phyloP scores from a whole-genome alignment of 805 yeast genomes.

The Pichia eremophila region DNA sequence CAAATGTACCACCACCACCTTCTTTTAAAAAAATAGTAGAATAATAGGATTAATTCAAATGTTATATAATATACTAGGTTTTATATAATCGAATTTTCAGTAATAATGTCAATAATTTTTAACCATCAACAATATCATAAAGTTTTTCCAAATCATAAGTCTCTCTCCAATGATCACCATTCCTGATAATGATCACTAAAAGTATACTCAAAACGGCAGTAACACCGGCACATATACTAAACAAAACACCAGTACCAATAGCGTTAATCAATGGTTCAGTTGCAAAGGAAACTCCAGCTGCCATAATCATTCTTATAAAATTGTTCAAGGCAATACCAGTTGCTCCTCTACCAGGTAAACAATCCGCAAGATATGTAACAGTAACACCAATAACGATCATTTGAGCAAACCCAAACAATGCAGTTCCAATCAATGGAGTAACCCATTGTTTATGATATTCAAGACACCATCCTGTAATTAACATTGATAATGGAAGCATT shows the following conservation, averaged over 20 bases:
- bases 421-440: slow-evolving; percentile 72
- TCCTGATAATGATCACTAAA: slow-evolving; percentile 39
- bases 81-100: too few species aligned
- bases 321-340: slow-evolving; percentile 83
- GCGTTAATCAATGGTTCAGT: slow-evolving; percentile 62
- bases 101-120: too few species aligned
- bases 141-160: slow-evolving; percentile 47
- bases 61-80: too few species aligned
- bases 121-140: slow-evolving; percentile 39
- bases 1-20: slow-evolving; percentile 8
- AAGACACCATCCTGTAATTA: slow-evolving; percentile 79
- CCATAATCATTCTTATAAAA: slow-evolving; percentile 60
- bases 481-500: slow-evolving; percentile 51
- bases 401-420: slow-evolving; percentile 71
- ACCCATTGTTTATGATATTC: slow-evolving; percentile 63
- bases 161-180: slow-evolving; percentile 57
- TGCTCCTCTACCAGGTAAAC: slow-evolving; percentile 81
- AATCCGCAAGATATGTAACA: slow-evolving; percentile 72
- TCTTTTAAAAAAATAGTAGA: not conserved
- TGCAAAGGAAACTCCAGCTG: slow-evolving; percentile 68
- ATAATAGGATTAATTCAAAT: too few species aligned
- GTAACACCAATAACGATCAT: slow-evolving; percentile 80
- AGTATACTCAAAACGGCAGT: slow-evolving; percentile 34
- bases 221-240: slow-evolving; percentile 55
- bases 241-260: slow-evolving; percentile 63